Conservation (phyloP, 2,329 filamentous ascomycete genomes). For the Neonectria magnoliae region DNA sequence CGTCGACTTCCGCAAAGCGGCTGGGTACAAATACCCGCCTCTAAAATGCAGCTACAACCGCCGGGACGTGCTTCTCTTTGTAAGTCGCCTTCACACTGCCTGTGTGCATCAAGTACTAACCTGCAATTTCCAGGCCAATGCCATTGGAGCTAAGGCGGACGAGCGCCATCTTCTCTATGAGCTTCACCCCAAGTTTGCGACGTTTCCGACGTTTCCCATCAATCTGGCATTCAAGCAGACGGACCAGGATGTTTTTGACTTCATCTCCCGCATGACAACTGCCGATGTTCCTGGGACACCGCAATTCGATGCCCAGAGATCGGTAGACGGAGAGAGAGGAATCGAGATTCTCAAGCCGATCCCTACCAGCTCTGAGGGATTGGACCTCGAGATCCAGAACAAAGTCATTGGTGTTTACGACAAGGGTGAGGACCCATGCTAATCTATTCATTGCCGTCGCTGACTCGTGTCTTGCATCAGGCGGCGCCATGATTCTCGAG, state of each 20-base stretch:
- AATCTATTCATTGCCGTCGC: neutral
- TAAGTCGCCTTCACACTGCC: slow-evolving; percentile 20
- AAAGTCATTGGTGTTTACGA: slow-evolving; percentile 57
- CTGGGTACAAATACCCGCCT: slow-evolving; percentile 49
- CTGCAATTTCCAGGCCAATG: slow-evolving; percentile 45
- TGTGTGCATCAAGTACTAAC: neutral
- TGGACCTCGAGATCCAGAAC: slow-evolving; percentile 52
- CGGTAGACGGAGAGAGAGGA: slow-evolving; percentile 54
- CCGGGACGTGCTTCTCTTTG: slow-evolving; percentile 51
- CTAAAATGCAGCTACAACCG: slow-evolving; percentile 54
- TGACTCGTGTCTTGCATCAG: slow-evolving; percentile 25
- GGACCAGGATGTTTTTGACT: slow-evolving; percentile 56
- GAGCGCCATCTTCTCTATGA: slow-evolving; percentile 58
- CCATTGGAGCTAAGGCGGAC: slow-evolving; percentile 50
- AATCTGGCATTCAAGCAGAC: slow-evolving; percentile 58
- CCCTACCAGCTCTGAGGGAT: slow-evolving; percentile 48
- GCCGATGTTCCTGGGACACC: slow-evolving; percentile 51
- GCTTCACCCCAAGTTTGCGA: slow-evolving; percentile 54
- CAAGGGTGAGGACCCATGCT: slow-evolving; percentile 42
- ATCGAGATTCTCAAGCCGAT: slow-evolving; percentile 51
- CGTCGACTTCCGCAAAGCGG: slow-evolving; percentile 53
- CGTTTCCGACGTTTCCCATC: slow-evolving; percentile 59
- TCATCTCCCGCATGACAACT: slow-evolving; percentile 48
- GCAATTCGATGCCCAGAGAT: slow-evolving; percentile 52
- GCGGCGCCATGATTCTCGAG: slow-evolving; percentile 55